A percentile compares a stretch with the other conserved stretches of the same genome.
These are phyloP conservation scores for Penstemon newberryi DNA, from an alignment of 257 asterid genomes.

Conservation along the genomic window DNA sequence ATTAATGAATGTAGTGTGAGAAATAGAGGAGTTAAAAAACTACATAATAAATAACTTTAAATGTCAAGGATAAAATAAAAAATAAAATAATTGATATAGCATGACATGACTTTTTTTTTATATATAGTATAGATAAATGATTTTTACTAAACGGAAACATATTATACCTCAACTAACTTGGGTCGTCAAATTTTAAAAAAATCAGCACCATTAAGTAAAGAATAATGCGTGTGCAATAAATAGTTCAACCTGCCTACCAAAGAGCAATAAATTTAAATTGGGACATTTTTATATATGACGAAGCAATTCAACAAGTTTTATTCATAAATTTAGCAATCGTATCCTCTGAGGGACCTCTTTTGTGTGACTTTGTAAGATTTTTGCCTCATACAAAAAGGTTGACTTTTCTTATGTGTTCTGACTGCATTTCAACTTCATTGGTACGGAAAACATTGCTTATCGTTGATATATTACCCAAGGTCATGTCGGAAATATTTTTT, in stretches of 20 bases:
- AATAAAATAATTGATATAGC: too few relatives aligned
- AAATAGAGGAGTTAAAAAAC: too few relatives aligned
- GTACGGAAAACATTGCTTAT: background rate
- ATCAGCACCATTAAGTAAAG: background rate
- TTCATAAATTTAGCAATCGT: constrained; percentile 9
- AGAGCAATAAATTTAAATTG: constrained; percentile 31
- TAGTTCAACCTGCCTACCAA: constrained; percentile 30
- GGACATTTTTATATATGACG: background rate
- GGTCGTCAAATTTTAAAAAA: background rate
- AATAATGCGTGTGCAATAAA: constrained; percentile 8
- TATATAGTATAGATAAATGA: too few relatives aligned
- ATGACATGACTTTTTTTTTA: too few relatives aligned
- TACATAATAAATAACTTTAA: too few relatives aligned
- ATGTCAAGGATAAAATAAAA: too few relatives aligned
- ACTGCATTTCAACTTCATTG: background rate
- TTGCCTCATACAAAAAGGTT: background rate
- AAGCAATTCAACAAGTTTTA: background rate
- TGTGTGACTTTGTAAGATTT: constrained; percentile 11
- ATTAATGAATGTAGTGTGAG: too few relatives aligned
- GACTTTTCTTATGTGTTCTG: background rate
- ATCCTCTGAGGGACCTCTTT: constrained; percentile 21
- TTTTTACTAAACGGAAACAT: background rate
- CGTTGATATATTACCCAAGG: too few relatives aligned
- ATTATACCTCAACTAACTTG: background rate
- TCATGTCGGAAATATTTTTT: background rate